Evolutionary conservation across 768 basidiomycete species (phyloP).

Genomic region (Kockovaella imperatae): DNA sequence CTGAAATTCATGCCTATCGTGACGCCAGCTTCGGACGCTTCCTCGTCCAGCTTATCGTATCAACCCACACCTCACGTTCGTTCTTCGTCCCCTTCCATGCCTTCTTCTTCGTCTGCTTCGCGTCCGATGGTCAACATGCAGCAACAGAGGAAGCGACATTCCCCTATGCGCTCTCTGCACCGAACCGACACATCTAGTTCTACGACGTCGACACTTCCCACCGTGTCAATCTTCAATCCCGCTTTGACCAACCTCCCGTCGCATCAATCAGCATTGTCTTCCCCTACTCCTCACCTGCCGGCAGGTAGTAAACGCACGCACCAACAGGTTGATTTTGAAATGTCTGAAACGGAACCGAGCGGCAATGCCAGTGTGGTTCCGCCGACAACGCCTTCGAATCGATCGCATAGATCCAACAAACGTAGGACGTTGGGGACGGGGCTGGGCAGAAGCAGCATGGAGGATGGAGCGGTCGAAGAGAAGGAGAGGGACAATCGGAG

Average conservation of each 20-base stretch:
- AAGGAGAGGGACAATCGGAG: slow-evolving; percentile 3
- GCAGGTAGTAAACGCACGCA: neutral
- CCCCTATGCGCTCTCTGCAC: neutral
- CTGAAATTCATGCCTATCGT: neutral
- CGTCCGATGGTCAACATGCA: neutral
- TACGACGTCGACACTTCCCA: neutral
- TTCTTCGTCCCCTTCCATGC: neutral
- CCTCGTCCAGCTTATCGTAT: neutral
- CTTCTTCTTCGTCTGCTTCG: neutral
- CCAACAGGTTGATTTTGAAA: neutral
- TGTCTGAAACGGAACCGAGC: no score
- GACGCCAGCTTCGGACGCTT: neutral
- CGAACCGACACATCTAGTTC: neutral
- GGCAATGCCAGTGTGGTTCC: neutral
- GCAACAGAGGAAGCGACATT: neutral
- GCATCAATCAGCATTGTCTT: neutral
- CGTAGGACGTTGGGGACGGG: neutral
- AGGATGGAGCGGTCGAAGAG: neutral
- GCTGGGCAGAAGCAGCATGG: neutral
- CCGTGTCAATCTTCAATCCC: neutral
- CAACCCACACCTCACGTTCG: neutral
- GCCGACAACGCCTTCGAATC: neutral
- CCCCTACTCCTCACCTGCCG: neutral
- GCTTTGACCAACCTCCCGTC: neutral
- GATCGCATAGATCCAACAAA: neutral